These are phyloP conservation scores for Lonicera japonica DNA, from an alignment of 129 eudicot species.

Conservation along the genomic window DNA sequence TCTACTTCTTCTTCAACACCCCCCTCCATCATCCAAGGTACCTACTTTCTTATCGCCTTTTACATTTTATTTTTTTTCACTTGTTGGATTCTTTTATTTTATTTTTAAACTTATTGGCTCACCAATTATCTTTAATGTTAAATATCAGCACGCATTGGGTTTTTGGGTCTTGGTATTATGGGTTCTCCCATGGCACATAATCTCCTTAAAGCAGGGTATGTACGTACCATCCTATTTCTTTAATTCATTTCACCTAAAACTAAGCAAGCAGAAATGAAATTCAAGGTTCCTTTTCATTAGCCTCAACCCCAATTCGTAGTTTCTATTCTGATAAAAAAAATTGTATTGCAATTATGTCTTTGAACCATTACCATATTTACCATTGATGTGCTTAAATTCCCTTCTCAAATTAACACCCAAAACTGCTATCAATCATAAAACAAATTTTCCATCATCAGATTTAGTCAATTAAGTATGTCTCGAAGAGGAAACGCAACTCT, in stretches of 20 bases:
- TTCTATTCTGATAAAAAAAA: no score
- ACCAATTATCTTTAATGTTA: neutral
- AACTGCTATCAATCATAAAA: no score
- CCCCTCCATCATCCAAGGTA: constrained; percentile 49
- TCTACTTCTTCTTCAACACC: constrained; percentile 29
- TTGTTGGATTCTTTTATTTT: neutral
- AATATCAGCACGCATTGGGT: constrained; percentile 53
- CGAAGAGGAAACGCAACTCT: no score
- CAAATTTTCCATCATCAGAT: no score
- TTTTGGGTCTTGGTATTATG: constrained; percentile 98
- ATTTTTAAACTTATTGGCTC: neutral
- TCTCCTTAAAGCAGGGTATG: constrained; percentile 86
- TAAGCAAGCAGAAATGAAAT: no score
- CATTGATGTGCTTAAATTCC: no score
- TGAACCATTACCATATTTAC: no score
- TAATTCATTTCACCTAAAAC: constrained; percentile 10
- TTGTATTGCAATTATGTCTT: no score
- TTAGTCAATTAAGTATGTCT: no score
- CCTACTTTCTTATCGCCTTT: neutral
- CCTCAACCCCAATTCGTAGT: no score
- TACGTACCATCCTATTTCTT: neutral
- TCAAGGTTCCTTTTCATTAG: no score
- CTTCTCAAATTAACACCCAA: no score
- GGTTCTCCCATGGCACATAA: constrained; percentile 96
- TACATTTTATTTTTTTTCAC: neutral